phyloP scores from a whole-genome alignment of 1,284 basidiomycete genomes.

The Ganoderma boninense region DNA sequence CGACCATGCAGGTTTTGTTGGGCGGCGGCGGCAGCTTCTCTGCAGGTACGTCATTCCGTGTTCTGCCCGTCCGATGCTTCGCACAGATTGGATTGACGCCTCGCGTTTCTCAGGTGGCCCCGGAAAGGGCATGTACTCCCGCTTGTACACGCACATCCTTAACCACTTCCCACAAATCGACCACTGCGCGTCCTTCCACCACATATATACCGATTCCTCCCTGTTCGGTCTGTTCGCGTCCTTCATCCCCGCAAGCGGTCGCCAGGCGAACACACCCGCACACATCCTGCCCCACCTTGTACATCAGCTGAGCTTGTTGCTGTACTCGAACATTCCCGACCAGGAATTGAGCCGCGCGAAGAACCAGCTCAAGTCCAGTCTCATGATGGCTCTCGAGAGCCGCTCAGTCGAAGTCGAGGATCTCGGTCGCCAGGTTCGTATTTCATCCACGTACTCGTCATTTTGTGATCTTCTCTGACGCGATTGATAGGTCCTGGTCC shows the following conservation, averaged over 20 bases:
- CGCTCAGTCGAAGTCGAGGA: slow-evolving; percentile 92
- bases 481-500: slow-evolving; percentile 83
- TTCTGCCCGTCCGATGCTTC: not conserved
- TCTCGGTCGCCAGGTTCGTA: slow-evolving; percentile 78
- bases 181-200: slow-evolving; percentile 98
- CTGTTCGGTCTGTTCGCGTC: slow-evolving; percentile 94
- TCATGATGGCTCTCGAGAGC: slow-evolving; percentile 97
- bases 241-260: slow-evolving; percentile 79
- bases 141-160: slow-evolving; percentile 96
- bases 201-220: slow-evolving; percentile 95
- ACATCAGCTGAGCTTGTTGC: slow-evolving; percentile 81
- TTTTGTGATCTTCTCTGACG: not conserved
- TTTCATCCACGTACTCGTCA: not conserved
- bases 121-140: slow-evolving; percentile 99
- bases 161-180: slow-evolving; percentile 96
- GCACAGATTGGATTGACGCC: slow-evolving; percentile 22
- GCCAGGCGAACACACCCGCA: slow-evolving; percentile 67
- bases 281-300: slow-evolving; percentile 89
- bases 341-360: slow-evolving; percentile 88
- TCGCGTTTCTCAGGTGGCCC: slow-evolving; percentile 74
- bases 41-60: slow-evolving; percentile 64
- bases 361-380: slow-evolving; percentile 94
- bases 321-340: slow-evolving; percentile 72
- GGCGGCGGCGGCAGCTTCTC: slow-evolving; percentile 97
- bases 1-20: slow-evolving; percentile 94